Evolutionary conservation across 1,284 basidiomycete species (phyloP), one percentile per base, ranked within the genome.

Genomic region (Trichosporon faecale): DNA sequence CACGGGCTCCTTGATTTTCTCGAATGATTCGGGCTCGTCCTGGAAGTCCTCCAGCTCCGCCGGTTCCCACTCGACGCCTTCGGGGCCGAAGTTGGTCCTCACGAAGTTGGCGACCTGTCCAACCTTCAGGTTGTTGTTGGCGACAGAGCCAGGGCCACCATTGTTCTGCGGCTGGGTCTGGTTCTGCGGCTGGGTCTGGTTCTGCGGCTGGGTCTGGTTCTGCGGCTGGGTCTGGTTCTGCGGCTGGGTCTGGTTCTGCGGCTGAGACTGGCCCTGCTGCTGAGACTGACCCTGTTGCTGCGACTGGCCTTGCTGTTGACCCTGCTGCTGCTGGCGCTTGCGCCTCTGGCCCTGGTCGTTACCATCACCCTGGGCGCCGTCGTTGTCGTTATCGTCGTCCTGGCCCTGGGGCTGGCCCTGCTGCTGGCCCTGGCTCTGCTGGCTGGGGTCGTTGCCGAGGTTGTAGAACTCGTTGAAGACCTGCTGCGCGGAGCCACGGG

Each of bases 11-110:
- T 88, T 85, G 65, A 97, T 87, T 66, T 91, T 90, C 29, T 85
- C 83, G 67, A 96, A 82, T 83, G 94, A 91, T 0, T 88, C 80
- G 0, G 94, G 93, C 37, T 83, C 84, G 0, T 84, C 67, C 70
- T 81, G 81, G 81, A 94, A 94, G 72, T 88, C 87, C 2, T 88
- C 71, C 2, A 95, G 84, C 18, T 85, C 72, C 1, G 90, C 84
- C 2, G 89, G 87, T 76, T 90, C 85, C 14, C 96, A 87, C 80
- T 96, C 94, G 11, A 89, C 88, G 5, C 94, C 94, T 81, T 97
- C 94, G 31, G 25, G 25, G 49, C 23, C 37, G 76, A 96, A 96
- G 81, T 93, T 88, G 21, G 84, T 80, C 68, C 93, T 86, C 44
- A 94, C 87, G 76, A 95, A 96, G 29, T 85, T 82, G 63, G 90